These are phyloP conservation scores for Psilocybe cubensis DNA, from an alignment of 768 basidiomycete genomes.

Conservation along the genomic window DNA sequence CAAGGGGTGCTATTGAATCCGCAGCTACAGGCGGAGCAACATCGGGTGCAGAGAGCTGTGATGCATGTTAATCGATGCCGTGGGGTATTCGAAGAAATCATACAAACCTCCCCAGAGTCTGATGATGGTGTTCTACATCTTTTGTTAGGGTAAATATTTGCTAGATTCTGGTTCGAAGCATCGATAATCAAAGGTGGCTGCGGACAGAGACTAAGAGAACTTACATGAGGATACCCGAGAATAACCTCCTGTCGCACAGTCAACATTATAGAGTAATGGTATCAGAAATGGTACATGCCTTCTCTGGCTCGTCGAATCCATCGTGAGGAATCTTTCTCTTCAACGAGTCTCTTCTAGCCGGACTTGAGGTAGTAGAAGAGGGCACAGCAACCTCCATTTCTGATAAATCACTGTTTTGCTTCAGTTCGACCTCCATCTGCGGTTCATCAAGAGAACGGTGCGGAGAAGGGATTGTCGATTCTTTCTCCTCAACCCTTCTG, in stretches of 20 bases:
- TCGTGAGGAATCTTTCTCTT: constrained; percentile 39
- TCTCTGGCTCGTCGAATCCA: constrained; percentile 35
- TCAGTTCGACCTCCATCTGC: background rate
- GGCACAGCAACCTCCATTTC: background rate
- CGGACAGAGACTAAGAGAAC: constrained; percentile 13
- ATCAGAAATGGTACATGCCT: constrained; percentile 14
- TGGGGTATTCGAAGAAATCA: background rate
- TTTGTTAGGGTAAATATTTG: constrained; percentile 49
- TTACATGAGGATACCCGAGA: constrained; percentile 49
- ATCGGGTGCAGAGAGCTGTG: constrained; percentile 7
- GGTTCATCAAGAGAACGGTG: background rate
- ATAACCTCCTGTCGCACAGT: constrained; percentile 25
- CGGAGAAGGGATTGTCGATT: background rate
- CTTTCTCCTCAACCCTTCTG: background rate
- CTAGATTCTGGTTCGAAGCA: constrained; percentile 40
- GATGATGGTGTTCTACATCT: constrained; percentile 37
- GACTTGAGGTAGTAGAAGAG: constrained; percentile 4
- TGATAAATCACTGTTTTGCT: background rate
- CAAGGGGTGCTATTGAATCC: constrained; percentile 4
- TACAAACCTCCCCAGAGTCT: constrained; percentile 19
- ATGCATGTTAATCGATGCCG: background rate
- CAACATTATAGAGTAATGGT: constrained; percentile 7
- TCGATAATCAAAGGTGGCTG: background rate
- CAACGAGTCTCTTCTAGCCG: constrained; percentile 25
- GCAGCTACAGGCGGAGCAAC: constrained; percentile 4